A percentile compares a stretch with the other conserved stretches of the same genome.
Evolutionary conservation across 805 yeast species (phyloP).

Genomic region (Lipomyces orientalis): DNA sequence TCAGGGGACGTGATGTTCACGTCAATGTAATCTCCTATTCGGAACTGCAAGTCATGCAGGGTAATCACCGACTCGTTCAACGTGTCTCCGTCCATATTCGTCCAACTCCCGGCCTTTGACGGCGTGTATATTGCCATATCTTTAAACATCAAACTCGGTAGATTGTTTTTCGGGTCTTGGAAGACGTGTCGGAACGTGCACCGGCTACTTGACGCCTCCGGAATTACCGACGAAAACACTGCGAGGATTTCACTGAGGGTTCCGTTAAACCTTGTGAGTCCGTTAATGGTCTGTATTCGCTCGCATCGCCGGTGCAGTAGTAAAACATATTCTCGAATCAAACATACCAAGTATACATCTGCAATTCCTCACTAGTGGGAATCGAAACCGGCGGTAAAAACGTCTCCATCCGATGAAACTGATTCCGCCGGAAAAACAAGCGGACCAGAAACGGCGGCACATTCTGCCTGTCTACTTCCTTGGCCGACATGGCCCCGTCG

Average conservation of each 20-base stretch:
- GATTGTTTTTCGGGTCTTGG: background rate
- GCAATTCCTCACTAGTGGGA: conserved; percentile 10
- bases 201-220: conserved; percentile 4
- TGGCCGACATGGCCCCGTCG: background rate
- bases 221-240: background rate
- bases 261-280: conserved; percentile 8
- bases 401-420: conserved; percentile 5
- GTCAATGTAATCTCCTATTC: conserved; percentile 15
- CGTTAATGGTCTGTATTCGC: background rate
- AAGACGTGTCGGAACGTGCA: conserved; percentile 18
- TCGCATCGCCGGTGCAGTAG: too few species aligned
- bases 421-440: conserved; percentile 5
- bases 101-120: background rate
- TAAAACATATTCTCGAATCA: conserved; percentile 3
- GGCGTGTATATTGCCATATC: conserved; percentile 14
- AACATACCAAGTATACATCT: conserved; percentile 19
- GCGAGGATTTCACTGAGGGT: conserved; percentile 8
- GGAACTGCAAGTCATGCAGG: conserved; percentile 9
- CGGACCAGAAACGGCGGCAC: conserved; percentile 16
- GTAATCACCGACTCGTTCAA: background rate
- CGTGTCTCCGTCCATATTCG: background rate
- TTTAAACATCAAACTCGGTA: background rate
- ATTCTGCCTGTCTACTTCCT: conserved; percentile 14
- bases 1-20: background rate
- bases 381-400: conserved; percentile 10